Evolutionary conservation across 495 filamentous ascomycete species (phyloP), one percentile per base, ranked within the genome.

Genomic region (Pyrenula aspistea): DNA sequence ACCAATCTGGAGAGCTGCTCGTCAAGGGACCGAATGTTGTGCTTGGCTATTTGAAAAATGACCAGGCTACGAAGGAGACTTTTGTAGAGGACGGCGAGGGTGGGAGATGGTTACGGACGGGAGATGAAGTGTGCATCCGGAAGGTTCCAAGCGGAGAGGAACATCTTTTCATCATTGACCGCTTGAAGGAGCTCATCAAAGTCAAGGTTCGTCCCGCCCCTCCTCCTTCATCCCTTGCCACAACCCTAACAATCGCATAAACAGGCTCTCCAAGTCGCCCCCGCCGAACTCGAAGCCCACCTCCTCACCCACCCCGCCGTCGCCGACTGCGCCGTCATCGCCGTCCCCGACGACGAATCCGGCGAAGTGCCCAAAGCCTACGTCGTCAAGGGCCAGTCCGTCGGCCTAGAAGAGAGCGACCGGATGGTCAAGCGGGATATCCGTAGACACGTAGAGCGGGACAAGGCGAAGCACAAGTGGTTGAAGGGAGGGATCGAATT

Each of bases 101-200:
- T 12, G 77, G 77, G 1, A 67, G 75, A n/a, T 96, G 87, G 83
- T 83, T 95, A 77, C 78, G 78, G 21, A 96, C 91, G 0, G 91
- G 91, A 22, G 91, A 96, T 62, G 89, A 94, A 64, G 90, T 84
- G 0, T 75, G 91, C 11, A 70, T 95, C 22, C 73, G 77, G 15
- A 76, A 80, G 65, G 68, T 79, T 15, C 79, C 85, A 0, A 69
- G 73, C 3, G 85, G 84, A 10, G 70, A 84, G 53, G 88, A 95
- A 67, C 91, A 96, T 63, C 60, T 94, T 31, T 83, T 84, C 60
- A 87, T 96, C 49, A 86, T 91, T 2, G 91, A 96, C 65, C 81
- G 91, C 1, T 84, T 96, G 63, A 96, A 96, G 75, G 91, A 96
- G 69, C 72, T 96, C 55, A 94, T 96, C 72, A 96, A 96, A 70